Percentiles rank a stretch among this genome's conserved stretches.
Evolutionary conservation across 179 eudicot genomes (phyloP).

Genomic region (Dionaea muscipula): DNA sequence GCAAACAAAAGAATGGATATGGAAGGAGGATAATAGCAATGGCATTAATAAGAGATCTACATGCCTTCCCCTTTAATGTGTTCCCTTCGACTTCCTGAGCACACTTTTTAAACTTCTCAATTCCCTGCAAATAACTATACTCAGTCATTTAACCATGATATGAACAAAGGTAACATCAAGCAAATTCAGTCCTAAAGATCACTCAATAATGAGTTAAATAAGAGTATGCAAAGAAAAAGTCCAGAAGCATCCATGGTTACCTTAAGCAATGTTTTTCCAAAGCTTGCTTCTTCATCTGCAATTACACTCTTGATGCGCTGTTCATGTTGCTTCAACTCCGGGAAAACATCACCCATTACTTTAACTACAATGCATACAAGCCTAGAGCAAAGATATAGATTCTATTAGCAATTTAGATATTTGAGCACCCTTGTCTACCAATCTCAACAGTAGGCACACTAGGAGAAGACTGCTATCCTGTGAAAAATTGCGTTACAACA

Average conservation of each 20-base stretch:
- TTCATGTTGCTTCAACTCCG: slow-evolving; percentile 72
- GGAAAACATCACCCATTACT: slow-evolving; percentile 70
- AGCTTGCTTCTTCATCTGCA: slow-evolving; percentile 85
- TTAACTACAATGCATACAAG: slow-evolving; percentile 70
- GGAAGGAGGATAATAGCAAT: too few relatives aligned
- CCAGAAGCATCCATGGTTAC: slow-evolving; percentile 24
- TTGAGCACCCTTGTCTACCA: too few relatives aligned
- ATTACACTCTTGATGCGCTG: slow-evolving; percentile 52
- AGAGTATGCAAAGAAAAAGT: background rate
- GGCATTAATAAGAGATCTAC: slow-evolving; percentile 1
- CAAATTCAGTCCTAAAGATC: too few relatives aligned
- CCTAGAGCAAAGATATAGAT: slow-evolving; percentile 24
- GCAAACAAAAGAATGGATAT: too few relatives aligned
- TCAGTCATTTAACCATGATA: background rate
- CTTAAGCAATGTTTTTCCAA: slow-evolving; percentile 75
- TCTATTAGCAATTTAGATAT: too few relatives aligned
- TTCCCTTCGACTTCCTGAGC: slow-evolving; percentile 78
- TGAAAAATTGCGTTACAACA: background rate
- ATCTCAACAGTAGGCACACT: too few relatives aligned
- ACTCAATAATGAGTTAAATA: too few relatives aligned
- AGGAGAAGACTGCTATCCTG: background rate
- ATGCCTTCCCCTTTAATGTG: slow-evolving; percentile 72
- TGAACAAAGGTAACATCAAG: too few relatives aligned
- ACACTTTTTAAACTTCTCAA: slow-evolving; percentile 78
- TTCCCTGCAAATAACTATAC: slow-evolving; percentile 44